Percentiles rank a stretch among this genome's conserved stretches.
phyloP scores from a whole-genome alignment of 2,329 filamentous ascomycete species.

The Aspergillus carbonarius region DNA sequence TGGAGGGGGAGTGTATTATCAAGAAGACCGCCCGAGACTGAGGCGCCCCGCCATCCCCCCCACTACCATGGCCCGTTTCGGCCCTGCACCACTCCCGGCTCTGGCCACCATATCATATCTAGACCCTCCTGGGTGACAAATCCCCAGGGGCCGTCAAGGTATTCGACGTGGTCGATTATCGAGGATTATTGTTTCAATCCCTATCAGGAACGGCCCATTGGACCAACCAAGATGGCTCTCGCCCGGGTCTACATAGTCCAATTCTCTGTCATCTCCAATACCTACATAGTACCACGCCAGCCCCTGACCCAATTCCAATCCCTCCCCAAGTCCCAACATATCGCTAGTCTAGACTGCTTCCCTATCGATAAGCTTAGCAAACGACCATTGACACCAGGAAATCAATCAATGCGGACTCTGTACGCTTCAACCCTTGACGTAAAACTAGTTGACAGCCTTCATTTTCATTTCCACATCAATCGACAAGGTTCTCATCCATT shows the following conservation, averaged over 20 bases:
- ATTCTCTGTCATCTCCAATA: neutral
- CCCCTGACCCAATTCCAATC: neutral
- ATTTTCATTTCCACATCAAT: neutral
- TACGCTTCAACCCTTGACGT: neutral
- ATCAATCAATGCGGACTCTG: neutral
- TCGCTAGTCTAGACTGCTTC: neutral
- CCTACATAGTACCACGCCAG: too few relatives aligned
- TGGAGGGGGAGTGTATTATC: conserved; percentile 20
- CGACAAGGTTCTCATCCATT: neutral
- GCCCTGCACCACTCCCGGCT: conserved; percentile 3
- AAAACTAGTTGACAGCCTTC: neutral
- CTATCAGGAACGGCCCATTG: too few relatives aligned
- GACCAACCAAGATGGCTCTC: neutral
- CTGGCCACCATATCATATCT: conserved; percentile 14
- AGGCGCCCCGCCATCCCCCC: conserved; percentile 20
- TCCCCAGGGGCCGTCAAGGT: too few relatives aligned
- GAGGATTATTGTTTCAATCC: too few relatives aligned
- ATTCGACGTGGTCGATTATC: too few relatives aligned
- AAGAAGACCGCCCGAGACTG: conserved; percentile 39
- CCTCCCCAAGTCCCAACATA: too few relatives aligned
- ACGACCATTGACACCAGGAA: neutral
- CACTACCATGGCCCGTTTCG: conserved; percentile 12
- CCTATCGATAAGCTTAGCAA: neutral
- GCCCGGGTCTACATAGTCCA: neutral
- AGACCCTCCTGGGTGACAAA: conserved; percentile 23